Evolutionary conservation across 345 rosid species (phyloP).

Genomic region (Populus simonii): DNA sequence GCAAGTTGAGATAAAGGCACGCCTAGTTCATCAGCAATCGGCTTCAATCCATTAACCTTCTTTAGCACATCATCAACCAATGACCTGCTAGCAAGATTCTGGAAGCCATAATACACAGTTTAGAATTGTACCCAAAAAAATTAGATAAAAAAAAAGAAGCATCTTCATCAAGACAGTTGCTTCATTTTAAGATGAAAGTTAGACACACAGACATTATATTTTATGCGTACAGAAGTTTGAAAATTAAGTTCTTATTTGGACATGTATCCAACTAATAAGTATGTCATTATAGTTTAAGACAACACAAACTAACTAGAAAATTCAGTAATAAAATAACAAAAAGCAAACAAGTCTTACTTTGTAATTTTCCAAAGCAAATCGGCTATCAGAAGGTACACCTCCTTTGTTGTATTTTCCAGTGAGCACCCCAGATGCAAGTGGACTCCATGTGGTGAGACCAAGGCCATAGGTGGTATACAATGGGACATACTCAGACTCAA

Average conservation of each 20-base stretch:
- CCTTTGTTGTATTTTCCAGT: slow-evolving; percentile 96
- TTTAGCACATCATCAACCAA: slow-evolving; percentile 87
- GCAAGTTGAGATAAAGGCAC: slow-evolving; percentile 92
- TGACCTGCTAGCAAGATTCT: slow-evolving; percentile 92
- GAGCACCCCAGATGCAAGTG: slow-evolving; percentile 96
- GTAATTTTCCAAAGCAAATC: slow-evolving; percentile 94
- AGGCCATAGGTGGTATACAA: slow-evolving; percentile 78
- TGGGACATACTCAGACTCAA: slow-evolving; percentile 88
- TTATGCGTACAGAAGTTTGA: neutral
- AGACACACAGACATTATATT: neutral
- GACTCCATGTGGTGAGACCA: slow-evolving; percentile 98
- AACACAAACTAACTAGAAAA: neutral
- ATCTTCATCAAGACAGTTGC: neutral
- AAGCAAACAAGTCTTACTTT: slow-evolving; percentile 38
- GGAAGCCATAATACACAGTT: slow-evolving; percentile 14
- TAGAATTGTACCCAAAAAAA: slow-evolving; percentile 3
- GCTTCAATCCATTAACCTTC: slow-evolving; percentile 90
- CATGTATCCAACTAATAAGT: neutral
- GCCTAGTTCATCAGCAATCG: slow-evolving; percentile 96
- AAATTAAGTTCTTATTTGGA: neutral
- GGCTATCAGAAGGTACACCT: slow-evolving; percentile 76
- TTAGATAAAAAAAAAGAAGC: neutral
- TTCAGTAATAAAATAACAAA: neutral
- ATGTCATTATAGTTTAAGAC: neutral
- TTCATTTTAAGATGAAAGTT: neutral